These are phyloP conservation scores for Phytophthora brassicae DNA, from an alignment of 352 stramenopile species.

Conservation along the genomic window DNA sequence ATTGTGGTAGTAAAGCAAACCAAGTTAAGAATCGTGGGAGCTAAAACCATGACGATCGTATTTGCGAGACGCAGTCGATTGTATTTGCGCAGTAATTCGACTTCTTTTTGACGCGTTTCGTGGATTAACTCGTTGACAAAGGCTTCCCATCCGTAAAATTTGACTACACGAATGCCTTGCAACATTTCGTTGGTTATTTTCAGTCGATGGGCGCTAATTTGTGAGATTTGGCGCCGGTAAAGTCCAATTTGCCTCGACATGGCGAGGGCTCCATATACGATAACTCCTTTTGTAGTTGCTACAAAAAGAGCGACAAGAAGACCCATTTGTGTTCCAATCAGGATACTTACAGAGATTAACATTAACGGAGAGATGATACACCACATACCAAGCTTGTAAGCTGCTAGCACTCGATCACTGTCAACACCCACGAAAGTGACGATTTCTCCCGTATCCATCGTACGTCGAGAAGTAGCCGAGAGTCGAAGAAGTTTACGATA, in stretches of 20 bases:
- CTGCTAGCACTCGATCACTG: constrained; percentile 31
- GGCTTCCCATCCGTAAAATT: constrained; percentile 84
- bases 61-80: constrained; percentile 51
- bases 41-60: constrained; percentile 45
- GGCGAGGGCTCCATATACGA: constrained; percentile 11
- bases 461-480: constrained; percentile 39
- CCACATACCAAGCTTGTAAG: constrained; percentile 25
- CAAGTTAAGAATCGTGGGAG: constrained; percentile 55
- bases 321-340: constrained; percentile 32
- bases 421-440: constrained; percentile 51
- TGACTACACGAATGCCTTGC: constrained; percentile 83
- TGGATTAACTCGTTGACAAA: constrained; percentile 25
- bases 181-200: constrained; percentile 93
- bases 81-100: constrained; percentile 33
- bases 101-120: constrained; percentile 38
- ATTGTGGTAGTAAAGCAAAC: constrained; percentile 81
- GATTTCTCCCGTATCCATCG: constrained; percentile 52
- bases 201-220: constrained; percentile 63
- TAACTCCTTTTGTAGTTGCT: constrained; percentile 1
- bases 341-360: constrained; percentile 15
- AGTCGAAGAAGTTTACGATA: constrained; percentile 58
- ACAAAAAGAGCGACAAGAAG: neutral
- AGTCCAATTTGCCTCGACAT: constrained; percentile 12
- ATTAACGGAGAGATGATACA: constrained; percentile 22
- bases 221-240: constrained; percentile 18